Conservation (phyloP, 1,284 basidiomycete species). For the Papiliotrema nemorosa region DNA sequence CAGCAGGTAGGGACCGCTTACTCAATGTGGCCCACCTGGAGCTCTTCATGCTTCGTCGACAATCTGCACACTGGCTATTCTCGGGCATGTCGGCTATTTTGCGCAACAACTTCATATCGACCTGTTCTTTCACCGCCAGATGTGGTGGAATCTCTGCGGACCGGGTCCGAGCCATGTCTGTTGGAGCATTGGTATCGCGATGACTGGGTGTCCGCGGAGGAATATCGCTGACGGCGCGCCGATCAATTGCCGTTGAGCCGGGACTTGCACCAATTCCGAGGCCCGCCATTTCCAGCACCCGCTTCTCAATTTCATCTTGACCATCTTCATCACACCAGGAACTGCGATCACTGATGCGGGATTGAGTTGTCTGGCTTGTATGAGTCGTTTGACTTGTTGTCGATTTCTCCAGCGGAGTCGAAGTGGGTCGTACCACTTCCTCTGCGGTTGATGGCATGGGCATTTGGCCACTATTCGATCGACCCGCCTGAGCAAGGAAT, state of each 20-base stretch:
- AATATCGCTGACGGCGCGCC: slow-evolving; percentile 3
- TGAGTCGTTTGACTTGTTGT: neutral
- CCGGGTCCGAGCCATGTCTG: slow-evolving; percentile 13
- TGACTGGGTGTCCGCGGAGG: too few species aligned
- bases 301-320: slow-evolving; percentile 39
- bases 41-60: slow-evolving; percentile 42
- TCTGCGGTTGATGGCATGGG: neutral
- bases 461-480: neutral
- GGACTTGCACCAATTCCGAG: slow-evolving; percentile 17
- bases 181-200: neutral
- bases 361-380: neutral
- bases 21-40: slow-evolving; percentile 48
- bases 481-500: slow-evolving; percentile 11
- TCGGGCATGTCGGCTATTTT: slow-evolving; percentile 39
- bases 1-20: slow-evolving; percentile 15
- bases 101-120: slow-evolving; percentile 41
- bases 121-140: slow-evolving; percentile 4
- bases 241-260: neutral
- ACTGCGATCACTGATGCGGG: slow-evolving; percentile 3
- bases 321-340: slow-evolving; percentile 11
- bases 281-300: slow-evolving; percentile 44
- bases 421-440: neutral
- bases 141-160: slow-evolving; percentile 10
- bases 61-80: slow-evolving; percentile 53
- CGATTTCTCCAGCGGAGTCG: neutral